phyloP scores from a whole-genome alignment of 768 basidiomycete genomes.

The Pleurotus tuber-regium region DNA sequence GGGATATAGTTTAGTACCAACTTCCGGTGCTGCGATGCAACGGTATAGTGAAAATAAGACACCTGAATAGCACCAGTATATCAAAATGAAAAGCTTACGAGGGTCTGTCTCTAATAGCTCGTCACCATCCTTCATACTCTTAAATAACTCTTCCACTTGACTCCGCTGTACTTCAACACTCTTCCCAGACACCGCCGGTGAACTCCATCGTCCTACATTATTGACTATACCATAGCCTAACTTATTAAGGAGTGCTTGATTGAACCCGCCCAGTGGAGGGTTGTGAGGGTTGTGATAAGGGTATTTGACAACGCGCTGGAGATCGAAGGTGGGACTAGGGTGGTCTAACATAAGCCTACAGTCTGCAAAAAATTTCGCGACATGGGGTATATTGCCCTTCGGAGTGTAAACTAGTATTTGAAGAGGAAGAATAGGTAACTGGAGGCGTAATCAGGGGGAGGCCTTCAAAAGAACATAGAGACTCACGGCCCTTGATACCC shows the following conservation, averaged over 20 bases:
- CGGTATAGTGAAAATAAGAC: conserved; percentile 14
- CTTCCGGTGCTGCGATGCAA: conserved; percentile 49
- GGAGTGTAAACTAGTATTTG: conserved; percentile 91
- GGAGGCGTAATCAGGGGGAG: conserved; percentile 17
- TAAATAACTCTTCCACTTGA: conserved; percentile 94
- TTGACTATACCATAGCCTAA: conserved; percentile 34
- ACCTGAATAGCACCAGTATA: conserved; percentile 13
- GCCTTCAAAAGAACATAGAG: conserved; percentile 14
- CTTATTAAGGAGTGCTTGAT: conserved; percentile 38
- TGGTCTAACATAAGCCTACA: conserved; percentile 75
- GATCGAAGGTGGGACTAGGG: conserved; percentile 67
- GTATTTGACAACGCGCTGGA: conserved; percentile 54
- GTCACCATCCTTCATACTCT: conserved; percentile 81
- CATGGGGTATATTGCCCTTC: conserved; percentile 85
- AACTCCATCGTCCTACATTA: conserved; percentile 51
- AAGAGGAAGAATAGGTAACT: conserved; percentile 82
- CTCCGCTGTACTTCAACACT: conserved; percentile 89
- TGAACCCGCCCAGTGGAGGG: conserved; percentile 69
- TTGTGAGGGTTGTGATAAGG: conserved; percentile 90
- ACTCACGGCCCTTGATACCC: conserved; percentile 61
- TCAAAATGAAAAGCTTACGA: conserved; percentile 44
- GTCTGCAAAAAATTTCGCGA: conserved; percentile 72
- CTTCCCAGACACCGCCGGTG: conserved; percentile 59
- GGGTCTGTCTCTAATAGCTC: conserved; percentile 86
- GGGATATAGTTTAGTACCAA: conserved; percentile 88